A percentile compares a stretch with the other conserved stretches of the same genome.
These are phyloP conservation scores for Podila epigama DNA, from an alignment of 192 early-diverging fungal genomes.

Conservation along the genomic window DNA sequence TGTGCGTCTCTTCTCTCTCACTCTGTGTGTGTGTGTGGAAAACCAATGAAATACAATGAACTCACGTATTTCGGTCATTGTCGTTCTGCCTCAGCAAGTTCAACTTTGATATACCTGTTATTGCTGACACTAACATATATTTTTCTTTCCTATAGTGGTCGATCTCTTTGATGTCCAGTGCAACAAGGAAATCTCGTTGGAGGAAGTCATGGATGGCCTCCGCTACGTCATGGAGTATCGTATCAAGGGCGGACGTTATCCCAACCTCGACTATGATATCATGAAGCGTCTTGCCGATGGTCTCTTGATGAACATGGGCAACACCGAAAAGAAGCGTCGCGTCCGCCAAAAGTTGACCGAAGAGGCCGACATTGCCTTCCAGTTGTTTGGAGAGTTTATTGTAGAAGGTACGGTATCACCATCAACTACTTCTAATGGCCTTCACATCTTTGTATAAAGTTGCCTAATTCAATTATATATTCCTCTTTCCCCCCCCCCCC, in stretches of 20 bases:
- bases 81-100: no score
- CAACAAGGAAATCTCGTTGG: conserved; percentile 70
- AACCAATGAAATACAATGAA: no score
- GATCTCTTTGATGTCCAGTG: conserved; percentile 85
- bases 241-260: conserved; percentile 85
- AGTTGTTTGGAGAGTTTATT: conserved; percentile 94
- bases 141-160: conserved; percentile 54
- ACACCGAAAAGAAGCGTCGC: conserved; percentile 66
- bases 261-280: conserved; percentile 76
- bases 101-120: no score
- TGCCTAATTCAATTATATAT: neutral
- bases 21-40: no score
- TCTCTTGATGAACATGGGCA: conserved; percentile 81
- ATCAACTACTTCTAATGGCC: neutral
- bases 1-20: no score
- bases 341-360: conserved; percentile 69
- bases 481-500: neutral
- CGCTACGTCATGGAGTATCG: conserved; percentile 96
- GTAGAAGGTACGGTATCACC: conserved; percentile 67
- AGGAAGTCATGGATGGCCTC: conserved; percentile 86
- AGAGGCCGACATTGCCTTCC: conserved; percentile 88
- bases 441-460: neutral
- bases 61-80: no score
- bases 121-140: neutral
- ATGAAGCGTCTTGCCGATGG: conserved; percentile 91